Conservation (phyloP, 257 asterid genomes). For the Solanum virginianum region DNA sequence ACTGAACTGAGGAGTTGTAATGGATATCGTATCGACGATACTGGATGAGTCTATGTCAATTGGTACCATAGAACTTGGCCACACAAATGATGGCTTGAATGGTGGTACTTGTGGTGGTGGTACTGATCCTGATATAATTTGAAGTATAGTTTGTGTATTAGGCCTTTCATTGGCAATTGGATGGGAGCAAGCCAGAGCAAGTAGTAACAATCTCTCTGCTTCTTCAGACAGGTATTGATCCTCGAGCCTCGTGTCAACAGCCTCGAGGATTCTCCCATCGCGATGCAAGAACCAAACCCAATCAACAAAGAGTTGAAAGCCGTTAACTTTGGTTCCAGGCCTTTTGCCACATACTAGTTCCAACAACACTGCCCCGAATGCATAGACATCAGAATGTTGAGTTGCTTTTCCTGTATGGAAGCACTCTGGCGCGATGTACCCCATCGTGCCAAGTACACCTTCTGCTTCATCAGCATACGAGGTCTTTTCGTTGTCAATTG, state of each 20-base stretch:
- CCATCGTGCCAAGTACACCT: slow-evolving; percentile 24
- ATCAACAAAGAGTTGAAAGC: slow-evolving; percentile 13
- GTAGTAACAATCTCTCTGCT: slow-evolving; percentile 21
- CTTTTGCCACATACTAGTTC: slow-evolving; percentile 19
- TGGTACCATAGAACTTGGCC: slow-evolving; percentile 18
- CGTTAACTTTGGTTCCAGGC: slow-evolving; percentile 15
- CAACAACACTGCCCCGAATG: slow-evolving; percentile 25
- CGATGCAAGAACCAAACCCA: slow-evolving; percentile 31
- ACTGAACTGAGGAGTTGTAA: slow-evolving; percentile 24
- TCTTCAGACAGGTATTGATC: slow-evolving; percentile 17
- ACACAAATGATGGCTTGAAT: slow-evolving; percentile 29
- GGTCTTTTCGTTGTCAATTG: slow-evolving; percentile 23
- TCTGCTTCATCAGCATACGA: slow-evolving; percentile 22
- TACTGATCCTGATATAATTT: slow-evolving; percentile 15
- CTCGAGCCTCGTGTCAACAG: slow-evolving; percentile 14
- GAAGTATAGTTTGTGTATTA: slow-evolving; percentile 13
- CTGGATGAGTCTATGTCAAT: slow-evolving; percentile 3
- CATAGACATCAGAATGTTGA: slow-evolving; percentile 24
- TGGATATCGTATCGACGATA: slow-evolving; percentile 6
- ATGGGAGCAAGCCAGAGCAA: slow-evolving; percentile 41
- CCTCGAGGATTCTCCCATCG: slow-evolving; percentile 13
- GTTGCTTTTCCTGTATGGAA: slow-evolving; percentile 31
- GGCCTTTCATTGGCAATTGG: slow-evolving; percentile 29
- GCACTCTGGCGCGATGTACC: slow-evolving; percentile 34
- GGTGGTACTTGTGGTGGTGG: slow-evolving; percentile 22